Conservation (phyloP, 1,284 basidiomycete genomes). For the Sanghuangporus weigelae region DNA sequence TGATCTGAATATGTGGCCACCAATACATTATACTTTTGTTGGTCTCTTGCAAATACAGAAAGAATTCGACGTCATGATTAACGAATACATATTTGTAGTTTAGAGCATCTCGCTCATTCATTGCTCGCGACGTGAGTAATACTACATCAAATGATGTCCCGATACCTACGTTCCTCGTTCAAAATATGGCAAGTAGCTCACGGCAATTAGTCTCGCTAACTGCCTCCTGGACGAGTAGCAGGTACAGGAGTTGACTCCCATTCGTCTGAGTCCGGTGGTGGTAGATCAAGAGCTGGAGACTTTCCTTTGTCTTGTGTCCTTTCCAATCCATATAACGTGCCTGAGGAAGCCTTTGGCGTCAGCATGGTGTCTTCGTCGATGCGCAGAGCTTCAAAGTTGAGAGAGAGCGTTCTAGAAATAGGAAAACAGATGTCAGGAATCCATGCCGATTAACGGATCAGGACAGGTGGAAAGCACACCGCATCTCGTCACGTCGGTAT, state of each 20-base stretch:
- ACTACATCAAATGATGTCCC: no score
- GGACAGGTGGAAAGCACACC: background rate
- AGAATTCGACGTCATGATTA: background rate
- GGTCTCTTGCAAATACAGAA: background rate
- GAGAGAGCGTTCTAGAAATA: constrained; percentile 19
- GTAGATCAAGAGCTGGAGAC: constrained; percentile 30
- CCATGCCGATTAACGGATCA: background rate
- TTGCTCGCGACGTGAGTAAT: no score
- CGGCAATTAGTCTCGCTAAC: background rate
- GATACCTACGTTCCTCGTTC: no score
- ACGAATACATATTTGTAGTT: background rate
- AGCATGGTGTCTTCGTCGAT: constrained; percentile 11
- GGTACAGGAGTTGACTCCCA: constrained; percentile 34
- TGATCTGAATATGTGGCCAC: no score
- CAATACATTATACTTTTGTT: background rate
- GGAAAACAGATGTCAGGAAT: background rate
- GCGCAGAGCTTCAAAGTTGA: constrained; percentile 9
- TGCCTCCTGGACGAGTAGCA: background rate
- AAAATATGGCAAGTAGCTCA: no score
- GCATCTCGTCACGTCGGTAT: constrained; percentile 56
- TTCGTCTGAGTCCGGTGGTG: constrained; percentile 42
- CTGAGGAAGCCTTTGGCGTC: constrained; percentile 9
- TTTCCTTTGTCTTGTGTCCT: constrained; percentile 7
- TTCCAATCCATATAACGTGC: constrained; percentile 8
- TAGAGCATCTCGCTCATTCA: background rate